Conservation (phyloP, 305 asterid genomes). For the Fraxinus paxiana region DNA sequence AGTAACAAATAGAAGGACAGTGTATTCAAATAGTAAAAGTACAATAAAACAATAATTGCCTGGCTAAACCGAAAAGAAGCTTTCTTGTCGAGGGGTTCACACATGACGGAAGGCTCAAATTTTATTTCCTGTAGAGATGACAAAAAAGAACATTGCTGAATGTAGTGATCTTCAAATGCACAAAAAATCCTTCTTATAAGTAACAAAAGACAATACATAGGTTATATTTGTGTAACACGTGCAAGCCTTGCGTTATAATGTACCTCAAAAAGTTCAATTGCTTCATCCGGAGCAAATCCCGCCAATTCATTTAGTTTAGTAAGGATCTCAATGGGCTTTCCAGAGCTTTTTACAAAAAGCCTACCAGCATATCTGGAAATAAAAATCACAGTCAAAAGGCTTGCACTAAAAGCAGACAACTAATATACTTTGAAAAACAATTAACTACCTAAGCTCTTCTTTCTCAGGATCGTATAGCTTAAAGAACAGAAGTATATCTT, state of each 20-base stretch:
- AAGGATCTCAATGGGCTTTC: conserved; percentile 35
- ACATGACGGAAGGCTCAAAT: conserved; percentile 39
- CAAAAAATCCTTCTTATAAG: not conserved
- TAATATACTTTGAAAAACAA: not conserved
- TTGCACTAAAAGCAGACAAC: not conserved
- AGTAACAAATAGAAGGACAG: not conserved
- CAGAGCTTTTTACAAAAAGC: conserved; percentile 35
- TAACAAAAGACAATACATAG: not conserved
- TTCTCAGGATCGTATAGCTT: conserved; percentile 62
- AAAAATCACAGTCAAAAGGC: not conserved
- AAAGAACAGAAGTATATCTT: conserved; percentile 57
- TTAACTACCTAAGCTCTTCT: conserved; percentile 51
- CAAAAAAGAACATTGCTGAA: conserved; percentile 8
- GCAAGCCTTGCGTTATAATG: not conserved
- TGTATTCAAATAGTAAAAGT: not conserved
- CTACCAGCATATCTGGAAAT: conserved; percentile 36
- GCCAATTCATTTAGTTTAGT: conserved; percentile 32
- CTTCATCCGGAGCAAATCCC: conserved; percentile 38
- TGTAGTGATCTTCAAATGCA: not conserved
- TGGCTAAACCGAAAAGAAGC: conserved; percentile 30
- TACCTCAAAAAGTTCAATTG: conserved; percentile 38
- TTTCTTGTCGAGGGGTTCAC: conserved; percentile 31
- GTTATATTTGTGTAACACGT: not conserved
- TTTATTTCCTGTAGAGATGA: conserved; percentile 45
- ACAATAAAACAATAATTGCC: conserved; percentile 14